Evolutionary conservation across 192 early-diverging fungal species (phyloP).

Genomic region (Rhizophagus clarus): DNA sequence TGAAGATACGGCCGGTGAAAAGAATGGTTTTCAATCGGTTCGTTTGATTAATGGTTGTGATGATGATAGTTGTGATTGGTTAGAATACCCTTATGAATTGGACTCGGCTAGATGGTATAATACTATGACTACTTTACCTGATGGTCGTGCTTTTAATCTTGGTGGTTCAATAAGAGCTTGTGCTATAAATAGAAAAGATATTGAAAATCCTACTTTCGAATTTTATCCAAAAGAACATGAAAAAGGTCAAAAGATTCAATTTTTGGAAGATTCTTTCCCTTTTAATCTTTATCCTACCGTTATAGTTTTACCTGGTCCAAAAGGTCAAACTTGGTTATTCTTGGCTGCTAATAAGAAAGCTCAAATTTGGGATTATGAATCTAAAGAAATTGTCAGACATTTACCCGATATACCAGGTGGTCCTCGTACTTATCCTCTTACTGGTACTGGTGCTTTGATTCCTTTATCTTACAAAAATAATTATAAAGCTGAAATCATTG

Average conservation of each 20-base stretch:
- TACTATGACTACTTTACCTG: slow-evolving; percentile 37
- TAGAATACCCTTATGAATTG: slow-evolving; percentile 42
- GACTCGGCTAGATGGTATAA: slow-evolving; percentile 44
- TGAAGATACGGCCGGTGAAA: slow-evolving; percentile 24
- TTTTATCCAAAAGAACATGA: slow-evolving; percentile 31
- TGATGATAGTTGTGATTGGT: slow-evolving; percentile 49
- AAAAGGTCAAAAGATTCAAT: slow-evolving; percentile 32
- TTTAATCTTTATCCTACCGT: slow-evolving; percentile 31
- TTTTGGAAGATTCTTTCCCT: slow-evolving; percentile 51
- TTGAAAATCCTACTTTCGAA: slow-evolving; percentile 55
- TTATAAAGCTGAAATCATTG: slow-evolving; percentile 56
- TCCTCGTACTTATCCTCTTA: slow-evolving; percentile 57
- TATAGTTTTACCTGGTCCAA: background rate
- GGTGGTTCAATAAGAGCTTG: slow-evolving; percentile 54
- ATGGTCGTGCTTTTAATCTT: slow-evolving; percentile 56
- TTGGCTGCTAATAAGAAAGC: slow-evolving; percentile 50
- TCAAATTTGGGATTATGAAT: slow-evolving; percentile 48
- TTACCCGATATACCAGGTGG: slow-evolving; percentile 50
- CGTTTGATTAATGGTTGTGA: slow-evolving; percentile 51
- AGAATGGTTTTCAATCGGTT: slow-evolving; percentile 45
- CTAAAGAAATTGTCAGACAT: slow-evolving; percentile 39
- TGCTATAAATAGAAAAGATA: slow-evolving; percentile 43
- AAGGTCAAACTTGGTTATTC: slow-evolving; percentile 33
- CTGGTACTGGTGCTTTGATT: slow-evolving; percentile 53
- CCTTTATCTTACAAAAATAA: slow-evolving; percentile 58